A percentile compares a stretch with the other conserved stretches of the same genome.
These are phyloP conservation scores for Aspergillus candidus DNA, from an alignment of 2,329 filamentous ascomycete genomes.

Conservation along the genomic window DNA sequence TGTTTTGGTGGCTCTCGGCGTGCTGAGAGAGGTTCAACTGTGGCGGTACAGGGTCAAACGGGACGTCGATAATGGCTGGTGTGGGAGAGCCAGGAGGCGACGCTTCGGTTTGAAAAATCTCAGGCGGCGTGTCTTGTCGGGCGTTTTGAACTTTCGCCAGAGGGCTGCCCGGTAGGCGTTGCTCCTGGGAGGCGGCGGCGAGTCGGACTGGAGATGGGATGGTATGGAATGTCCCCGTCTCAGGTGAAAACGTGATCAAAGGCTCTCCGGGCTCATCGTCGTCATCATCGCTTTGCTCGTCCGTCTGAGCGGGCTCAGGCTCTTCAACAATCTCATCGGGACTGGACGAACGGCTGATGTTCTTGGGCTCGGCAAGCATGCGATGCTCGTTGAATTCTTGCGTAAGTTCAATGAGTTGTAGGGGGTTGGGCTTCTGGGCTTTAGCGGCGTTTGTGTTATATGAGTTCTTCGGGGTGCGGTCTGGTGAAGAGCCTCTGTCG, in stretches of 20 bases:
- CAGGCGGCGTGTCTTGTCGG: constrained; percentile 8
- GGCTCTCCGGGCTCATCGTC: constrained; percentile 26
- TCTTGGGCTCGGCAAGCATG: too few species aligned
- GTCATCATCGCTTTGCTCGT: constrained; percentile 8
- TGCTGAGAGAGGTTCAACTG: constrained; percentile 1
- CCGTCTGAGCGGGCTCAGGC: not conserved
- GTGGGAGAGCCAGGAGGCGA: constrained; percentile 7
- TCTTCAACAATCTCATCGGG: constrained; percentile 2
- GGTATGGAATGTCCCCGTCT: constrained; percentile 39
- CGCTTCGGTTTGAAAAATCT: constrained; percentile 10
- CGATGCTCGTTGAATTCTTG: too few species aligned
- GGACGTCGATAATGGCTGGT: constrained; percentile 7
- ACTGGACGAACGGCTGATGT: not conserved
- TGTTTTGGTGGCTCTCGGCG: constrained; percentile 17
- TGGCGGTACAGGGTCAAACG: constrained; percentile 7
- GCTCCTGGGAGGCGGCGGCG: constrained; percentile 23
- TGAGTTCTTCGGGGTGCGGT: too few species aligned
- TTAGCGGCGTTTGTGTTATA: too few species aligned
- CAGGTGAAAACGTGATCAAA: constrained; percentile 38
- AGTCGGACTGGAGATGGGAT: constrained; percentile 33
- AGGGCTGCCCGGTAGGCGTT: not conserved
- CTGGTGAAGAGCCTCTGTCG: too few species aligned
- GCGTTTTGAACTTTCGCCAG: constrained; percentile 2
- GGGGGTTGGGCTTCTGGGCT: too few species aligned
- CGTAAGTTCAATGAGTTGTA: too few species aligned